A percentile compares a stretch with the other conserved stretches of the same genome.
Evolutionary conservation across 768 basidiomycete species (phyloP).

Genomic region (Jaapia argillacea): DNA sequence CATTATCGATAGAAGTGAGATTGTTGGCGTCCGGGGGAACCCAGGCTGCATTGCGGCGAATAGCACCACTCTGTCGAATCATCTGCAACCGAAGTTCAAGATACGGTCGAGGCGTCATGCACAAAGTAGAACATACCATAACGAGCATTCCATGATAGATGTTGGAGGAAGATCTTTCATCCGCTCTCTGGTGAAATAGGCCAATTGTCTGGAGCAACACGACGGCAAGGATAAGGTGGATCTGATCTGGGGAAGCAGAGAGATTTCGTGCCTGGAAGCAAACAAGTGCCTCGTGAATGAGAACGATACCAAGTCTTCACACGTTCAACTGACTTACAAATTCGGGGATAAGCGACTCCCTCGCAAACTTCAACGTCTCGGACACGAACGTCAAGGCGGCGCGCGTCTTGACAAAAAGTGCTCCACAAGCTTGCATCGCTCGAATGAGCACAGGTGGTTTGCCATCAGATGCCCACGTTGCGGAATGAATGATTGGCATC

Average conservation of each 20-base stretch:
- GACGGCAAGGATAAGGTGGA: constrained; percentile 29
- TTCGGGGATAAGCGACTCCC: constrained; percentile 36
- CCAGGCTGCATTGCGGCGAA: constrained; percentile 33
- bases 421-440: constrained; percentile 46
- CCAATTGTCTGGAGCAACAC: constrained; percentile 41
- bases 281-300: background rate
- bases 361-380: constrained; percentile 28
- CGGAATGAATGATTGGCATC: constrained; percentile 39
- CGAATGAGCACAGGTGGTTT: constrained; percentile 37
- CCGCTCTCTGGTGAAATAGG: constrained; percentile 32
- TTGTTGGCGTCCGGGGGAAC: constrained; percentile 19
- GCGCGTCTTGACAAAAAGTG: constrained; percentile 35
- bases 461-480: constrained; percentile 35
- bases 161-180: constrained; percentile 31
- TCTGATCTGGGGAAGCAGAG: constrained; percentile 6
- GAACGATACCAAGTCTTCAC: background rate
- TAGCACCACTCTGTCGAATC: constrained; percentile 25
- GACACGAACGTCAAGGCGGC: constrained; percentile 34
- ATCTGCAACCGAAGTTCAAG: constrained; percentile 9
- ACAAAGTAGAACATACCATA: constrained; percentile 25
- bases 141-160: constrained; percentile 44
- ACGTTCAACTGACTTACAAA: constrained; percentile 26
- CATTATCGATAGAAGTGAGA: constrained; percentile 22
- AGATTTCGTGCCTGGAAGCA: constrained; percentile 7
- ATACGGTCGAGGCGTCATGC: background rate